Conservation (phyloP, 2,329 filamentous ascomycete genomes). For the Seiridium unicorne region DNA sequence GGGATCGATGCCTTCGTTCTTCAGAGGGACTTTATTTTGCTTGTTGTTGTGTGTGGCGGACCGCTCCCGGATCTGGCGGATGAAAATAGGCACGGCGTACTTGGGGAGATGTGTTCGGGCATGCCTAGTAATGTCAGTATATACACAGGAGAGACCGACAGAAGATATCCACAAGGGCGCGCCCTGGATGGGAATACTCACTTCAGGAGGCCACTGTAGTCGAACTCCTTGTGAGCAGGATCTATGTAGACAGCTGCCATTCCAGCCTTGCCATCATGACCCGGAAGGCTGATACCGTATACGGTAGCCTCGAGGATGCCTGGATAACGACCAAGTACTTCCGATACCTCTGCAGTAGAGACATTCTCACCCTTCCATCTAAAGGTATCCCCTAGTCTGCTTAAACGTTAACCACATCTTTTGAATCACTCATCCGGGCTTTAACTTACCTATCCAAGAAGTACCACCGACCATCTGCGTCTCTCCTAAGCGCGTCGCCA, state of each 20-base stretch:
- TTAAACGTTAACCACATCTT: constrained; percentile 1
- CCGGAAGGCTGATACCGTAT: constrained; percentile 64
- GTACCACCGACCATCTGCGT: constrained; percentile 64
- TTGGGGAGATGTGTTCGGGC: constrained; percentile 60
- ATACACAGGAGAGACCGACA: too few relatives aligned
- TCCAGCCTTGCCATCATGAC: constrained; percentile 67
- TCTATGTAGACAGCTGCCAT: constrained; percentile 61
- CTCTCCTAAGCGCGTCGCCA: constrained; percentile 63
- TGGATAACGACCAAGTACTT: constrained; percentile 58
- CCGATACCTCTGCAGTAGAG: constrained; percentile 65
- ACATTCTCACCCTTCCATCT: constrained; percentile 74
- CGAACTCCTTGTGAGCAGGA: constrained; percentile 48
- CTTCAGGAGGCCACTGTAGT: constrained; percentile 58
- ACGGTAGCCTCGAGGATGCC: constrained; percentile 66
- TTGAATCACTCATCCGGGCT: constrained; percentile 26
- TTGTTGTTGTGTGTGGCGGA: constrained; percentile 75
- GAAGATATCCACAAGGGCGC: background rate
- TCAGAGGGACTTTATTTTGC: constrained; percentile 72
- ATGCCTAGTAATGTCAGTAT: constrained; percentile 34
- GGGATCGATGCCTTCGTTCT: constrained; percentile 65
- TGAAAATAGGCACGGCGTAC: constrained; percentile 75
- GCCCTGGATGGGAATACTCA: constrained; percentile 21
- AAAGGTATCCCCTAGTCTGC: constrained; percentile 68
- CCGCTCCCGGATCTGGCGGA: constrained; percentile 58
- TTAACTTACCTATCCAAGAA: constrained; percentile 55